Conservation (phyloP, 139 green algal species). For the Coelastrella sp. region DNA sequence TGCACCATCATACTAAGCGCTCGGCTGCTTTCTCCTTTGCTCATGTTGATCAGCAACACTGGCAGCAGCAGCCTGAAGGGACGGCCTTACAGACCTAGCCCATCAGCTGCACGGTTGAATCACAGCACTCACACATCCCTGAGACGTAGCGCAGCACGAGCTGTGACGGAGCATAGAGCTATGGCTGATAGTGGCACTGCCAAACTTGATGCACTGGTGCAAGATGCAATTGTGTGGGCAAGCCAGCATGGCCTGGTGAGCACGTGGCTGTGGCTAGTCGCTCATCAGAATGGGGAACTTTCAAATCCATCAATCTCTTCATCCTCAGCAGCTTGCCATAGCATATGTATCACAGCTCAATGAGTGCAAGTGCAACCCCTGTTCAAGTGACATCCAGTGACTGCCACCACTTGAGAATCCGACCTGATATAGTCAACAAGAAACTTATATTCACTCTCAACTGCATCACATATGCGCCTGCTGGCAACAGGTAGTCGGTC, state of each 20-base stretch:
- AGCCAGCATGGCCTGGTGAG: slow-evolving; percentile 86
- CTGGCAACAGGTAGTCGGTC: slow-evolving; percentile 55
- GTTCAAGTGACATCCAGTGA: too few relatives aligned
- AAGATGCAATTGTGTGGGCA: slow-evolving; percentile 86
- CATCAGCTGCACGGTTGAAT: not conserved
- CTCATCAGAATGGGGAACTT: not conserved
- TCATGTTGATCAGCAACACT: not conserved
- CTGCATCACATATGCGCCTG: too few relatives aligned
- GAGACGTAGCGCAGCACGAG: too few relatives aligned
- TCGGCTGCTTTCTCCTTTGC: not conserved
- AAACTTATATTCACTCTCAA: too few relatives aligned
- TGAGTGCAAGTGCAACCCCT: too few relatives aligned
- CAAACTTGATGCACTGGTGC: slow-evolving; percentile 56
- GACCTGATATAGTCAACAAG: too few relatives aligned
- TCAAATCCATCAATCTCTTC: too few relatives aligned
- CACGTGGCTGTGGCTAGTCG: not conserved
- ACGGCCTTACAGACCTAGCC: not conserved
- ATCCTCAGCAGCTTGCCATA: too few relatives aligned
- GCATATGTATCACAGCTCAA: too few relatives aligned
- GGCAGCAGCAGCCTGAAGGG: not conserved
- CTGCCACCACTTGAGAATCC: too few relatives aligned
- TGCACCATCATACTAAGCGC: not conserved
- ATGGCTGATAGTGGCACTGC: not conserved
- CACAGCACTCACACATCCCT: too few relatives aligned
- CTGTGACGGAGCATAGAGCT: too few relatives aligned